Conservation (phyloP, 306 rosid genomes). For the Canavalia ensiformis region DNA sequence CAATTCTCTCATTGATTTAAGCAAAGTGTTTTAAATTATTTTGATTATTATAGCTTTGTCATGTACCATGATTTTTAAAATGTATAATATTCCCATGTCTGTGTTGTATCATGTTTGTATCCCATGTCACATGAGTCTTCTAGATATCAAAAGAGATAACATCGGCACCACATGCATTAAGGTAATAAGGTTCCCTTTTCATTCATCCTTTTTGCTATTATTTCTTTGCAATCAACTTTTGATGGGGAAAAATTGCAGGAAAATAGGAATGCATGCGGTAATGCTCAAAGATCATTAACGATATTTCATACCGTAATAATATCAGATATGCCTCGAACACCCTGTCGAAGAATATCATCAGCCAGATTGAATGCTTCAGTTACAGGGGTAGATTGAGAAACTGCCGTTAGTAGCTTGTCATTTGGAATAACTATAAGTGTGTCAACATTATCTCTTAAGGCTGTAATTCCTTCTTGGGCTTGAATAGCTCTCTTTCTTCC, state of each 20-base stretch:
- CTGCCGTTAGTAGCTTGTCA: slow-evolving; percentile 90
- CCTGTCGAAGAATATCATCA: slow-evolving; percentile 90
- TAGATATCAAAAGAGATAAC: slow-evolving; percentile 6
- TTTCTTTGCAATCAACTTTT: slow-evolving; percentile 17
- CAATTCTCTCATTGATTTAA: background rate
- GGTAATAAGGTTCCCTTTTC: background rate
- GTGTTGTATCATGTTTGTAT: background rate
- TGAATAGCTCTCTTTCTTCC: slow-evolving; percentile 91
- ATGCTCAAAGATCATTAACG: slow-evolving; percentile 12
- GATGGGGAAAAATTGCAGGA: background rate
- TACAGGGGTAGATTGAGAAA: slow-evolving; percentile 87
- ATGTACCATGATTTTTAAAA: background rate
- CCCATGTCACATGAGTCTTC: background rate
- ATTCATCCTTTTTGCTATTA: background rate
- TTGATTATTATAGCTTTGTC: background rate
- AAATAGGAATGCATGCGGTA: slow-evolving; percentile 15
- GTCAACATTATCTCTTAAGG: slow-evolving; percentile 87
- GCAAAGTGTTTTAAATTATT: background rate
- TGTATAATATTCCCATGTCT: background rate
- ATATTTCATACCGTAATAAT: slow-evolving; percentile 74
- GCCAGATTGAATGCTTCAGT: slow-evolving; percentile 93
- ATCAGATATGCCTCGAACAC: slow-evolving; percentile 93
- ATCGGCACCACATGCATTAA: background rate
- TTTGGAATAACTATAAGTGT: slow-evolving; percentile 90
- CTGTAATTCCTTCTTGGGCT: slow-evolving; percentile 95